These are phyloP conservation scores for Melampsora larici-populina DNA, from an alignment of 1,284 basidiomycete genomes.

Conservation along the genomic window DNA sequence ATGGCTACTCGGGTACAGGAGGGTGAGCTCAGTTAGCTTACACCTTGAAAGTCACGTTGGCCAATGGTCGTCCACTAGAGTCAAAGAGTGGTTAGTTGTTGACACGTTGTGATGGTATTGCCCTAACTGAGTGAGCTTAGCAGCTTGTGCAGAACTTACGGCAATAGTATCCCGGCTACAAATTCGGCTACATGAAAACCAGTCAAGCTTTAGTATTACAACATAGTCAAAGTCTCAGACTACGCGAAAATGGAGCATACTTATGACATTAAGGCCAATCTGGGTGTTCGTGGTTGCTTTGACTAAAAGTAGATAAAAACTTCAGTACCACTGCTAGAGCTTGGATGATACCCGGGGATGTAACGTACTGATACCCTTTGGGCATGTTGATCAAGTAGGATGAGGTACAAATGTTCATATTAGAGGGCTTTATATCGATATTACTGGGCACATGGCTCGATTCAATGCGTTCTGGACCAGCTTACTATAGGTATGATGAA, in stretches of 20 bases:
- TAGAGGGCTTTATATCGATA: not conserved
- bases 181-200: constrained; percentile 31
- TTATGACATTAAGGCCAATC: constrained; percentile 41
- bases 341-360: not conserved
- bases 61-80: constrained; percentile 26
- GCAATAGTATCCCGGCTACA: constrained; percentile 33
- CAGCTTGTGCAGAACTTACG: constrained; percentile 11
- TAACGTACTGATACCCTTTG: constrained; percentile 36
- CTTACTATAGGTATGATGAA: constrained; percentile 41
- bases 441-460: not conserved
- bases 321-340: not conserved
- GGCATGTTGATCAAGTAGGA: not conserved
- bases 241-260: not conserved
- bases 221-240: not conserved
- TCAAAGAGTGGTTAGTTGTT: not conserved
- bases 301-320: constrained; percentile 5
- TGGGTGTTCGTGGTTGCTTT: constrained; percentile 42
- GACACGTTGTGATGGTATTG: not conserved
- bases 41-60: constrained; percentile 43
- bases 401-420: not conserved
- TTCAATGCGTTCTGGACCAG: not conserved
- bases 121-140: not conserved
- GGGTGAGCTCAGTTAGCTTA: constrained; percentile 7
- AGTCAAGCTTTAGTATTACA: not conserved
- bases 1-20: not conserved